phyloP scores from a whole-genome alignment of 2,329 filamentous ascomycete species.

The Penicillium sp. region DNA sequence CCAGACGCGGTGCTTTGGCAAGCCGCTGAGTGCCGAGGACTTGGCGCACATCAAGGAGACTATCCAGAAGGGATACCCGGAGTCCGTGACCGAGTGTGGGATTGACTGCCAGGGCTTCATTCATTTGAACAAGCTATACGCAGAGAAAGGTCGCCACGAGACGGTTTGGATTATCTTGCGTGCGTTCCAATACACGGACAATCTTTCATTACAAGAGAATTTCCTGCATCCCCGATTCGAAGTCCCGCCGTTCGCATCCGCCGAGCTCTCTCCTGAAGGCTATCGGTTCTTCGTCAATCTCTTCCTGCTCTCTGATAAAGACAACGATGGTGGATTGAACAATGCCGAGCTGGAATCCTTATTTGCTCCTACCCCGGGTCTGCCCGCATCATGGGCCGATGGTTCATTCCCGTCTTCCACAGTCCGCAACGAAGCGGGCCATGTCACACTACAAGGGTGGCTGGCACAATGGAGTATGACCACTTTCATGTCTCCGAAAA shows the following conservation, averaged over 20 bases:
- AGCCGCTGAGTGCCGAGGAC: conserved; percentile 77
- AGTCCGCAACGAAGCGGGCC: conserved; percentile 89
- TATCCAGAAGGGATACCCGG: conserved; percentile 69
- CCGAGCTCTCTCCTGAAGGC: conserved; percentile 88
- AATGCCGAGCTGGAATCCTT: conserved; percentile 80
- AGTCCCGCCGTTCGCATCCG: conserved; percentile 86
- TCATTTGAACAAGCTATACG: conserved; percentile 91
- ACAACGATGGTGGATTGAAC: conserved; percentile 93
- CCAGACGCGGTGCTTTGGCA: conserved; percentile 89
- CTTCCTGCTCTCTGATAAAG: conserved; percentile 92
- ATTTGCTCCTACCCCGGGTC: conserved; percentile 88
- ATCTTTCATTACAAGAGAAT: conserved; percentile 83
- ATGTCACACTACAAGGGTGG: conserved; percentile 97
- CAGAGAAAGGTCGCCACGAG: conserved; percentile 95
- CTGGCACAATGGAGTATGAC: conserved; percentile 99
- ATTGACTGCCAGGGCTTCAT: conserved; percentile 84
- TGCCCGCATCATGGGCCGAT: conserved; percentile 84
- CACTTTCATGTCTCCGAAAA: conserved; percentile 92
- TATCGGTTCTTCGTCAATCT: conserved; percentile 98
- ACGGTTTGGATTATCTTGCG: conserved; percentile 97
- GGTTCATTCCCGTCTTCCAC: conserved; percentile 90
- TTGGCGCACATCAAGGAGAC: conserved; percentile 88
- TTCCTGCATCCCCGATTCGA: conserved; percentile 95
- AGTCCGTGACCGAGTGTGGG: conserved; percentile 66
- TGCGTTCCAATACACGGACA: conserved; percentile 95